Conservation (phyloP, 1,284 basidiomycete genomes). For the Wolfiporia cocos region DNA sequence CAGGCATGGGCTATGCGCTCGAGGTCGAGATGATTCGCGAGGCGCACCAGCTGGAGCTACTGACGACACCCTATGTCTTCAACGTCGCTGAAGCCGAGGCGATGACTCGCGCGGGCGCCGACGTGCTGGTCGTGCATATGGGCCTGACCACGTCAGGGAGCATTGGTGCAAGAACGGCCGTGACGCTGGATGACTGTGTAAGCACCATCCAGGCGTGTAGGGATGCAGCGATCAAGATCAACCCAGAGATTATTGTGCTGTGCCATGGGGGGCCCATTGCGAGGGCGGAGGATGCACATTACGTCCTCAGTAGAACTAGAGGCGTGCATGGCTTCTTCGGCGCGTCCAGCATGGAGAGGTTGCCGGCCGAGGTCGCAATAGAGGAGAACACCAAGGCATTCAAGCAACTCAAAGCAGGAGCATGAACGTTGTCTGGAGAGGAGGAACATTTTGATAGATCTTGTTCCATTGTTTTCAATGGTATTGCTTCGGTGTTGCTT, state of each 20-base stretch:
- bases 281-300: conserved; percentile 15
- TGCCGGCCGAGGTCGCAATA: conserved; percentile 18
- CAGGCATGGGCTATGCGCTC: conserved; percentile 19
- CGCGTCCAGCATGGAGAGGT: conserved; percentile 20
- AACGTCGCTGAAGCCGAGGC: conserved; percentile 14
- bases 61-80: conserved; percentile 20
- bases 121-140: conserved; percentile 22
- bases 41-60: conserved; percentile 17
- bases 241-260: conserved; percentile 15
- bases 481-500: too few species aligned
- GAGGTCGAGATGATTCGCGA: conserved; percentile 20
- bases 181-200: conserved; percentile 19
- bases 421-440: too few species aligned
- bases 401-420: conserved; percentile 9
- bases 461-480: too few species aligned
- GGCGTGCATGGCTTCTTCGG: conserved; percentile 21
- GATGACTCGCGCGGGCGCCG: conserved; percentile 18
- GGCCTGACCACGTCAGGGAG: conserved; percentile 20
- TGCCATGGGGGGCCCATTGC: conserved; percentile 20
- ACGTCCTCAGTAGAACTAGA: conserved; percentile 14
- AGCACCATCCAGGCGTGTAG: conserved; percentile 16
- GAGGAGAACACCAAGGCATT: conserved; percentile 18
- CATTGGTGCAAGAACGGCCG: conserved; percentile 17
- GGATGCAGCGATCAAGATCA: conserved; percentile 17
- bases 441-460: too few species aligned